Conservation (phyloP, 441 rosid species). For the Populus hybrid region DNA sequence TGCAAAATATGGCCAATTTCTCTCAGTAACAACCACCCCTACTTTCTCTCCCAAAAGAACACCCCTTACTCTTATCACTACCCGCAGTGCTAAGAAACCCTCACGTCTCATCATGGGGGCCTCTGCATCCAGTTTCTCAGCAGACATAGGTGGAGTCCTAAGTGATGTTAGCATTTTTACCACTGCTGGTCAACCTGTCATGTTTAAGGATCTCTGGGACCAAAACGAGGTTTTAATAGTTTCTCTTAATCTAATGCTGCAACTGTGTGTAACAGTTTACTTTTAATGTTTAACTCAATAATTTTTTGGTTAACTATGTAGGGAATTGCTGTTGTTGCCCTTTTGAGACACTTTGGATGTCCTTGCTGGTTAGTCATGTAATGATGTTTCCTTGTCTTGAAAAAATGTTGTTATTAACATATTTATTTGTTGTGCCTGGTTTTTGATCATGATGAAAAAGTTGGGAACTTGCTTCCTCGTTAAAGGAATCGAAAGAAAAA, state of each 20-base stretch:
- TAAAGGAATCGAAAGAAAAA: constrained; percentile 59
- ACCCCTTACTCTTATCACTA: not conserved
- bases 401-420: no score
- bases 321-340: constrained; percentile 21
- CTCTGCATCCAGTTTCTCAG: constrained; percentile 30
- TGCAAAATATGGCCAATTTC: not conserved
- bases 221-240: constrained; percentile 45
- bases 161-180: constrained; percentile 61
- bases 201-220: constrained; percentile 75
- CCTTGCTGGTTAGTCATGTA: constrained; percentile 52
- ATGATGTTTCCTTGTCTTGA: no score
- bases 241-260: no score
- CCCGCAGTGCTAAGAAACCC: not conserved
- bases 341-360: constrained; percentile 84
- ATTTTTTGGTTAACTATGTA: not conserved
- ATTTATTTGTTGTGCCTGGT: constrained; percentile 1
- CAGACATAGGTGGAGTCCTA: constrained; percentile 41
- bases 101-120: constrained; percentile 30
- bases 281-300: not conserved
- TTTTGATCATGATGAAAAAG: constrained; percentile 23
- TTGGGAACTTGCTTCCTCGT: constrained; percentile 71
- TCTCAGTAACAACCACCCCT: not conserved
- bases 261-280: not conserved
- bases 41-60: constrained; percentile 17
- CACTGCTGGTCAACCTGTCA: constrained; percentile 52